Evolutionary conservation across 305 asterid species (phyloP).

Genomic region (Fraxinus paxiana): DNA sequence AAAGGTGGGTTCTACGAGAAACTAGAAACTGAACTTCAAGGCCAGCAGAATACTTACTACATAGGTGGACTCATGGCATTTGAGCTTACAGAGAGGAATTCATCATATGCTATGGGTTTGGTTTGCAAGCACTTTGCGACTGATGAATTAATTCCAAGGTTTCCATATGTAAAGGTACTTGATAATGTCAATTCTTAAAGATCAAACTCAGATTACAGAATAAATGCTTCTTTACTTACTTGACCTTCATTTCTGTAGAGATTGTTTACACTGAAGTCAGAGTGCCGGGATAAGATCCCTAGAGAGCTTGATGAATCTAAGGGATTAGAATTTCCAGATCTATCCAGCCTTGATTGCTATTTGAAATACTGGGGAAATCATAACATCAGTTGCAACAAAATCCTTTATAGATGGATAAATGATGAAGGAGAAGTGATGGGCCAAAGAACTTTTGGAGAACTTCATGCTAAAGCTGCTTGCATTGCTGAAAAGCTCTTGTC

Average conservation of each 20-base stretch:
- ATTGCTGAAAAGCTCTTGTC: conserved; percentile 65
- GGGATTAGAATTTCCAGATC: conserved; percentile 57
- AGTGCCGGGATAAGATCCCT: conserved; percentile 34
- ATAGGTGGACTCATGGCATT: conserved; percentile 80
- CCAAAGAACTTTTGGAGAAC: conserved; percentile 53
- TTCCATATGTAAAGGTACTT: conserved; percentile 71
- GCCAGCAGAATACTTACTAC: conserved; percentile 65
- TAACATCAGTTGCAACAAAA: conserved; percentile 35
- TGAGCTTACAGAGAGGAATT: conserved; percentile 79
- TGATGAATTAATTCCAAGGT: conserved; percentile 47
- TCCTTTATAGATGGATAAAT: conserved; percentile 66
- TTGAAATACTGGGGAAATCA: conserved; percentile 68
- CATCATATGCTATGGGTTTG: conserved; percentile 64
- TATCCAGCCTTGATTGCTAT: conserved; percentile 59
- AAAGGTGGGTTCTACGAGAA: conserved; percentile 66
- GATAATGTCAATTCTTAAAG: conserved; percentile 5
- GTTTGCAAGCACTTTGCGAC: conserved; percentile 53
- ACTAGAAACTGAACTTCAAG: conserved; percentile 61
- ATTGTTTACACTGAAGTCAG: conserved; percentile 44
- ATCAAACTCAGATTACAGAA: neutral
- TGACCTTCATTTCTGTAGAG: conserved; percentile 42
- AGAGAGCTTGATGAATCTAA: conserved; percentile 36
- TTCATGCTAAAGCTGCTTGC: conserved; percentile 56
- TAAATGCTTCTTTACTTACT: neutral
- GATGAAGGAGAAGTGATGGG: conserved; percentile 51